These are phyloP conservation scores for Wallemia ichthyophaga DNA, from an alignment of 1,284 basidiomycete genomes.

Conservation along the genomic window DNA sequence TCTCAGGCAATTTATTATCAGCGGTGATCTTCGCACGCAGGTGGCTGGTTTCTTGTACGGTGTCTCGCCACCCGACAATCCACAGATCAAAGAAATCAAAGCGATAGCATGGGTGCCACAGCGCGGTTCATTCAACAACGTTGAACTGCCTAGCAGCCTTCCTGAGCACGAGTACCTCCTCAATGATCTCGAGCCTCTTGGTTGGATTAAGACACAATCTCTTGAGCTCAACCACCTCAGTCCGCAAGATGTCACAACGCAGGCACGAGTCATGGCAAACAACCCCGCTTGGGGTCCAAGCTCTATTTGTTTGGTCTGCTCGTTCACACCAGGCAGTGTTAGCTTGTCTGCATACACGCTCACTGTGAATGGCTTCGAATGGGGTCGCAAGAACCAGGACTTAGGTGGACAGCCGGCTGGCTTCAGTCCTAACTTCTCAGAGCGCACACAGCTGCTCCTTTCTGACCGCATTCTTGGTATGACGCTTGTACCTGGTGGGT, in stretches of 20 bases:
- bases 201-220: conserved; percentile 13
- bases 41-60: conserved; percentile 87
- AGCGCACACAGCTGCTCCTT: conserved; percentile 72
- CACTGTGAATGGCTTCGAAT: conserved; percentile 63
- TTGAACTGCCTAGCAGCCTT: conserved; percentile 57
- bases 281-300: conserved; percentile 84
- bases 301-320: conserved; percentile 72
- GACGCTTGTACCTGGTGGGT: conserved; percentile 7
- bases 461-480: conserved; percentile 43
- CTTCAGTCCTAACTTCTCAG: conserved; percentile 93
- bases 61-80: conserved; percentile 72
- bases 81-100: conserved; percentile 96
- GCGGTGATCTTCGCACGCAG: conserved; percentile 80
- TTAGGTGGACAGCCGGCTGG: conserved; percentile 57
- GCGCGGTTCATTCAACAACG: conserved; percentile 71
- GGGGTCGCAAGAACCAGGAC: conserved; percentile 80
- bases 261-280: conserved; percentile 83
- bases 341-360: conserved; percentile 76
- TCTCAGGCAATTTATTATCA: conserved; percentile 72
- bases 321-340: conserved; percentile 93
- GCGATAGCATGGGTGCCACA: conserved; percentile 88
- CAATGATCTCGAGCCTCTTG: conserved; percentile 31
- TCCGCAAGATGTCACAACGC: conserved; percentile 76
- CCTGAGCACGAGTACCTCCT: conserved; percentile 81
- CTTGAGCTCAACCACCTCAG: conserved; percentile 75